Evolutionary conservation across 140 eudicot genomes (phyloP), one percentile per base, ranked within the genome.

Genomic region (Stevia rebaudiana): DNA sequence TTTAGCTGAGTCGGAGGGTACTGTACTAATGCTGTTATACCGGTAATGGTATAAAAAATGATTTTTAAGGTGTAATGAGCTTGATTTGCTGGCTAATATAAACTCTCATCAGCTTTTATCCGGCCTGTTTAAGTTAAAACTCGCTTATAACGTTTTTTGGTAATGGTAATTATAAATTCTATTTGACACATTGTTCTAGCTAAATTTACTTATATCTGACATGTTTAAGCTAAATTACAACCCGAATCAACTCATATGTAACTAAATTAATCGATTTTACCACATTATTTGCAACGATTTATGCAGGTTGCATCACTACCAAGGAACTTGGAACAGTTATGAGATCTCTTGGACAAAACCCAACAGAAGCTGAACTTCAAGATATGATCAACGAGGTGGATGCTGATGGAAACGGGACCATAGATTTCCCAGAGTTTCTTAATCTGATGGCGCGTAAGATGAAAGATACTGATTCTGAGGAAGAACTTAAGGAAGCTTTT

Each of bases 371-470:
- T 12, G 81, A 71, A 39, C 81, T 77, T 43, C 81, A 77, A 67
- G 78, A 65, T 30, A 77, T 77, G 81, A 77, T 77, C 70, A 77
- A 77, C 17, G 81, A 77, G 47, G 81, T 77, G n/a, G 81, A 77
- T 41, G 81, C 78, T 11, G 81, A 77, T 52, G 81, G 81, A 18
- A 77, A 77, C 43, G 78, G 78, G 37, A 77, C 81, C 1, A 77
- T 77, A 17, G 81, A 77, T 52, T 77, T 71, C 24, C 81, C 81
- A 0, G 78, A 77, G 46, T 77, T 77, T 65, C 78, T 65, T 16
- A 77, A 77, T 5, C 40, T 77, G 65, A 77, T 77, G 81, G 81
- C 81, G 22, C 63, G 78, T 35, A 76, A 76, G 25, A 76, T 76
- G 81, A 76, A 76, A 49, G 81, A 76, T 68, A 76, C 81, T 2